Conservation (phyloP, 805 yeast genomes). For the Kodamaea laetipori region DNA sequence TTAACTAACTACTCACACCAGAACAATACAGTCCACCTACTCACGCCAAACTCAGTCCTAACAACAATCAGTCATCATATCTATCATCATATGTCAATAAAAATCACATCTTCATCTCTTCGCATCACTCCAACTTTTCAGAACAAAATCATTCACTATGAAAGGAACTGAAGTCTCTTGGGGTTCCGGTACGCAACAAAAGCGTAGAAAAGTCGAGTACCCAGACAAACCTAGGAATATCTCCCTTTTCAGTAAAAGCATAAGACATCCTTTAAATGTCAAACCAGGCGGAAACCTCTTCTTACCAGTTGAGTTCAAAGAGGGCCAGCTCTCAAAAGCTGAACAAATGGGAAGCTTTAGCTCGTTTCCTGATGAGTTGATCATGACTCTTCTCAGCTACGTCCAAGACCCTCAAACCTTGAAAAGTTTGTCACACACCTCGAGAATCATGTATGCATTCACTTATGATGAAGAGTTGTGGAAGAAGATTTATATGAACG, state of each 20-base stretch:
- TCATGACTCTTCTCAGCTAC: conserved; percentile 53
- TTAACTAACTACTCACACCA: too few relatives aligned
- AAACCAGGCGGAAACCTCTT: conserved; percentile 74
- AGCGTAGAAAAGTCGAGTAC: conserved; percentile 13
- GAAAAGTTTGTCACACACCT: conserved; percentile 54
- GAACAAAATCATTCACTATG: conserved; percentile 7
- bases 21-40: too few relatives aligned
- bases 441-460: conserved; percentile 71
- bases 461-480: conserved; percentile 78
- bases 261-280: conserved; percentile 70
- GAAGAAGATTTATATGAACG: conserved; percentile 56
- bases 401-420: conserved; percentile 53
- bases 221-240: conserved; percentile 16
- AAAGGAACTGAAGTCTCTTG: conserved; percentile 2
- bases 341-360: conserved; percentile 56
- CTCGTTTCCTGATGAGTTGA: conserved; percentile 61
- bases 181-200: conserved; percentile 2
- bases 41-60: too few relatives aligned
- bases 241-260: conserved; percentile 28
- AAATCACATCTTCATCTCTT: too few relatives aligned
- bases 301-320: conserved; percentile 27
- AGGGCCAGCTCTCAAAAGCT: conserved; percentile 19
- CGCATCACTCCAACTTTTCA: background rate
- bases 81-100: too few relatives aligned
- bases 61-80: too few relatives aligned